These are phyloP conservation scores for Entomortierella beljakovae DNA, from an alignment of 192 early-diverging fungal species.

Conservation along the genomic window DNA sequence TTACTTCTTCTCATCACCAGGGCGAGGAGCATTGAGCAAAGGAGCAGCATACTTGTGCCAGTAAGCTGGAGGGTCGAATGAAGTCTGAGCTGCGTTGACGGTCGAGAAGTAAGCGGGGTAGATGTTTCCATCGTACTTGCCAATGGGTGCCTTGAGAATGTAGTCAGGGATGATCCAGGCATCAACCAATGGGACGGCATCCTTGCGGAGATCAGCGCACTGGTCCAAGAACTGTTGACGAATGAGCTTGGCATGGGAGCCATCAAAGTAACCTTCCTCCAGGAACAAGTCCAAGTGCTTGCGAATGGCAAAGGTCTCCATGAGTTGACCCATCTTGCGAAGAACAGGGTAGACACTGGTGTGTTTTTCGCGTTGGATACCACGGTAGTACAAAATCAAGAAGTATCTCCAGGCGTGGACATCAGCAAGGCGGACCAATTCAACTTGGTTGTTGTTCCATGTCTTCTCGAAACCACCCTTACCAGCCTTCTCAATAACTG, in stretches of 20 bases:
- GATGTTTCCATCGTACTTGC: constrained; percentile 68
- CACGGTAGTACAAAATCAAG: constrained; percentile 38
- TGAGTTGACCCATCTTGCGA: constrained; percentile 56
- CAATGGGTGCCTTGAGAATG: constrained; percentile 69
- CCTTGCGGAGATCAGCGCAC: constrained; percentile 59
- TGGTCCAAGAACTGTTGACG: constrained; percentile 54
- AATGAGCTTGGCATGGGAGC: constrained; percentile 55
- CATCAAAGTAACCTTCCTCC: constrained; percentile 63
- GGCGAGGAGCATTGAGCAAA: constrained; percentile 48
- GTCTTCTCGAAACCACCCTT: constrained; percentile 31
- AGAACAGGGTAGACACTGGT: constrained; percentile 52
- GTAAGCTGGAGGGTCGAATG: constrained; percentile 45
- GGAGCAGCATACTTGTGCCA: constrained; percentile 55
- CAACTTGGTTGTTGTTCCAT: constrained; percentile 53
- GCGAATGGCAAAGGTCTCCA: constrained; percentile 56
- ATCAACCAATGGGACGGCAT: constrained; percentile 65
- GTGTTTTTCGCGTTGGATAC: constrained; percentile 41
- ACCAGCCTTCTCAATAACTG: constrained; percentile 24
- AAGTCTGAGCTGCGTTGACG: constrained; percentile 48
- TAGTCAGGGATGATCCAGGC: constrained; percentile 68
- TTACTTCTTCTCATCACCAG: constrained; percentile 43
- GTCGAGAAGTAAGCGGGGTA: constrained; percentile 59
- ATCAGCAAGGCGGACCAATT: constrained; percentile 51
- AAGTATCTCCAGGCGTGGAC: constrained; percentile 52
- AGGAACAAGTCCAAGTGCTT: constrained; percentile 57